Evolutionary conservation across 768 basidiomycete genomes (phyloP).

Genomic region (Leccinellum luteum): DNA sequence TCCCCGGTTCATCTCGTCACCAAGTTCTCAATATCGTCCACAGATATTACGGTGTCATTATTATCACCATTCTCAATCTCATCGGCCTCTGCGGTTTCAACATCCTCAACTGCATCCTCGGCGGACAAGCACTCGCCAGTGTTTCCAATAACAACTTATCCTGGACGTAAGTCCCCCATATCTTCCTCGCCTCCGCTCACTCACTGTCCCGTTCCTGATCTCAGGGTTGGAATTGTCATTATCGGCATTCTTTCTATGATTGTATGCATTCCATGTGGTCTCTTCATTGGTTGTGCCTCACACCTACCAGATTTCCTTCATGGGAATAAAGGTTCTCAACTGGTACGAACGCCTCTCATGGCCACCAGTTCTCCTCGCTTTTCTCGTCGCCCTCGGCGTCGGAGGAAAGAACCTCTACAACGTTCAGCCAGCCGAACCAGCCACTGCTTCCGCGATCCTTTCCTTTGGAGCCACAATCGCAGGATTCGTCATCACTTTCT

Average conservation of each 20-base stretch:
- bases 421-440: slow-evolving; percentile 46
- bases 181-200: not conserved
- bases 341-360: slow-evolving; percentile 75
- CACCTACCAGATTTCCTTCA: slow-evolving; percentile 53
- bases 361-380: slow-evolving; percentile 76
- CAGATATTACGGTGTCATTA: slow-evolving; percentile 53
- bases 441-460: slow-evolving; percentile 52
- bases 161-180: slow-evolving; percentile 41
- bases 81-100: slow-evolving; percentile 62
- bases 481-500: slow-evolving; percentile 69
- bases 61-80: slow-evolving; percentile 56
- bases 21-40: not conserved
- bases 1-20: slow-evolving; percentile 29
- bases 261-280: slow-evolving; percentile 31
- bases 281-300: not conserved
- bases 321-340: slow-evolving; percentile 61
- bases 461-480: slow-evolving; percentile 69
- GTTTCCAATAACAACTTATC: slow-evolving; percentile 49
- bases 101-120: slow-evolving; percentile 65
- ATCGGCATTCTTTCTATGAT: slow-evolving; percentile 66
- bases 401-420: slow-evolving; percentile 66
- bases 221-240: slow-evolving; percentile 79
- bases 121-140: slow-evolving; percentile 62
- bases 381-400: slow-evolving; percentile 68
- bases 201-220: slow-evolving; percentile 10